phyloP scores from a whole-genome alignment of 1,139 yeast species.

The Scheffersomyces titani region DNA sequence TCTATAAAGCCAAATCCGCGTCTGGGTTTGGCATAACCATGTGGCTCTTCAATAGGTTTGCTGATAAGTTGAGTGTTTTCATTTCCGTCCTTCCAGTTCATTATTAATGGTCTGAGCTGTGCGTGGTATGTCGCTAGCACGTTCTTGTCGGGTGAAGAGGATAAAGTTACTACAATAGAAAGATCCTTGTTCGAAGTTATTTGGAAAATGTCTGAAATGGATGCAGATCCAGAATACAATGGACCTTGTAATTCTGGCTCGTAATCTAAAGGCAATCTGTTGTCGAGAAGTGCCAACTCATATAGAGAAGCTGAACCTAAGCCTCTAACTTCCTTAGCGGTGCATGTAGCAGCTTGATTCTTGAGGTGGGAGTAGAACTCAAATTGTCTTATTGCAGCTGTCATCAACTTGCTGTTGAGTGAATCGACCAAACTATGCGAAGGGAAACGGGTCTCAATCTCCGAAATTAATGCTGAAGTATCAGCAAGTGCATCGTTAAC shows the following conservation, averaged over 20 bases:
- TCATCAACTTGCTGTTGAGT: constrained; percentile 16
- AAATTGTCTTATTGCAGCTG: constrained; percentile 19
- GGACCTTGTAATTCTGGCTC: constrained; percentile 28
- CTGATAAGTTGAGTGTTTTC: neutral
- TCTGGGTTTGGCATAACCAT: constrained; percentile 28
- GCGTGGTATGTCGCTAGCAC: constrained; percentile 22
- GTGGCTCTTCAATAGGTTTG: constrained; percentile 1
- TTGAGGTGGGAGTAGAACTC: constrained; percentile 18
- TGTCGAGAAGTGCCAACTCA: constrained; percentile 16
- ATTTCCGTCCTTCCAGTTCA: constrained; percentile 17
- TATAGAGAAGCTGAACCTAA: constrained; percentile 9
- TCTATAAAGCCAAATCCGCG: constrained; percentile 44
- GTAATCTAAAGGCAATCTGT: constrained; percentile 10
- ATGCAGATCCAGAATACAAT: constrained; percentile 6
- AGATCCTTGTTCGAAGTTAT: constrained; percentile 15
- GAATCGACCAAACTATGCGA: constrained; percentile 6
- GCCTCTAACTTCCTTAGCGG: constrained; percentile 14
- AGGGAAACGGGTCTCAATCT: constrained; percentile 19
- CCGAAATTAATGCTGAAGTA: constrained; percentile 18
- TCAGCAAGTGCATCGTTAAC: constrained; percentile 28
- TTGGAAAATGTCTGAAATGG: constrained; percentile 18
- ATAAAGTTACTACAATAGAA: constrained; percentile 22
- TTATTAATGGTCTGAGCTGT: constrained; percentile 35
- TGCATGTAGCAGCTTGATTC: constrained; percentile 14
- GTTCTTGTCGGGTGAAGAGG: constrained; percentile 9